Conservation (phyloP, 257 asterid genomes). For the Coffea canephora region DNA sequence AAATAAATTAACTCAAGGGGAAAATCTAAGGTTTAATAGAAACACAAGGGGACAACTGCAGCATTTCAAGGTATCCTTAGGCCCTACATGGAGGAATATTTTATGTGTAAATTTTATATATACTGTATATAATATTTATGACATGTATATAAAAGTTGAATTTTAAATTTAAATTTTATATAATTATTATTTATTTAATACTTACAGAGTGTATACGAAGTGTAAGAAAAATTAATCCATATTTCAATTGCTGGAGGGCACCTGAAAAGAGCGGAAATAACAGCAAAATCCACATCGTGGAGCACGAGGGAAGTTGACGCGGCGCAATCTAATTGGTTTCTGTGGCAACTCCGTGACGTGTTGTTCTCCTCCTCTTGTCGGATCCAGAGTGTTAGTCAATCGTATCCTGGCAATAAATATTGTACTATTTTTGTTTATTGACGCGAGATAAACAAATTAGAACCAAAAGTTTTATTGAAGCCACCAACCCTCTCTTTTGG, state of each 20-base stretch:
- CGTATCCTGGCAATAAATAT: too few species aligned
- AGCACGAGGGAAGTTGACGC: constrained; percentile 15
- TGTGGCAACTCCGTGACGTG: not conserved
- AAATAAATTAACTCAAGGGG: not conserved
- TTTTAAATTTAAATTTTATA: too few species aligned
- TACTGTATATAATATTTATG: too few species aligned
- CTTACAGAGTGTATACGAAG: too few species aligned
- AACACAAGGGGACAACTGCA: not conserved
- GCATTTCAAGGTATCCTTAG: not conserved
- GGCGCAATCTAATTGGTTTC: not conserved
- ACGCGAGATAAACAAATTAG: not conserved
- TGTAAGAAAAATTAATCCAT: too few species aligned
- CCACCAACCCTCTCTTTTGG: constrained; percentile 1
- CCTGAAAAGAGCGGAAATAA: not conserved
- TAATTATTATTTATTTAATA: too few species aligned
- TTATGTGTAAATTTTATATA: too few species aligned
- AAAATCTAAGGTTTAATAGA: not conserved
- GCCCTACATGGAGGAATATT: not conserved
- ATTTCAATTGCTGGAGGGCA: not conserved
- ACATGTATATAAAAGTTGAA: too few species aligned
- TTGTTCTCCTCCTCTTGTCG: not conserved
- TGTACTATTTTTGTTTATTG: too few species aligned
- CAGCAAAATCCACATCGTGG: constrained; percentile 6
- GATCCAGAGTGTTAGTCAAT: too few species aligned
- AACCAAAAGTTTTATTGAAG: not conserved